Percentiles rank a stretch among this genome's conserved stretches.
phyloP scores from a whole-genome alignment of 169 alveolate genomes.

The Eimeria praecox region DNA sequence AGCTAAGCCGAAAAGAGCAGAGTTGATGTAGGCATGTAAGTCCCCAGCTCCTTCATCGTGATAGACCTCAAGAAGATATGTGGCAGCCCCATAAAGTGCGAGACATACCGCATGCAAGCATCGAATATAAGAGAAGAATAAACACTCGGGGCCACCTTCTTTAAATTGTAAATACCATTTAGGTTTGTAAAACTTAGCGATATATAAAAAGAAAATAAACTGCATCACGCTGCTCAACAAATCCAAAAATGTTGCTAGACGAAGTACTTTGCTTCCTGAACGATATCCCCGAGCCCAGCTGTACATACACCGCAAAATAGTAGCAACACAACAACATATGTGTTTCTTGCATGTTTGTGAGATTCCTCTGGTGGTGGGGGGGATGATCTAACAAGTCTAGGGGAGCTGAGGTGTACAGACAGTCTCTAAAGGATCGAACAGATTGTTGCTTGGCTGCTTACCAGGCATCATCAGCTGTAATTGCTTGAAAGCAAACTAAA shows the following conservation, averaged over 20 bases:
- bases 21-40: conserved; percentile 95
- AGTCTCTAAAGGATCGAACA: not conserved
- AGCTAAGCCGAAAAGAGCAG: conserved; percentile 90
- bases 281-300: conserved; percentile 97
- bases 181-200: conserved; percentile 93
- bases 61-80: conserved; percentile 93
- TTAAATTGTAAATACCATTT: conserved; percentile 93
- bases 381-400: too few relatives aligned
- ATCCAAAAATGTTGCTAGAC: conserved; percentile 95
- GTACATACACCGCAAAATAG: conserved; percentile 1
- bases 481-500: conserved; percentile 93
- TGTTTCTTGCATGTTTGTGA: too few relatives aligned
- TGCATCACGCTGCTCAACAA: conserved; percentile 94
- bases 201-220: conserved; percentile 93
- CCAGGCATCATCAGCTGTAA: conserved; percentile 96
- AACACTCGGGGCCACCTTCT: conserved; percentile 95
- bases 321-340: not conserved
- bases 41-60: conserved; percentile 97
- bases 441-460: not conserved
- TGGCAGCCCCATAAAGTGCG: conserved; percentile 92
- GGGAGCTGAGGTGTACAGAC: not conserved
- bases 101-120: conserved; percentile 93
- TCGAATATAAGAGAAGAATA: conserved; percentile 93
- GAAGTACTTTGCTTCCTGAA: conserved; percentile 94
- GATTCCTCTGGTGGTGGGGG: too few relatives aligned